phyloP scores from a whole-genome alignment of 192 early-diverging fungal species.

The Gigaspora rosea region DNA sequence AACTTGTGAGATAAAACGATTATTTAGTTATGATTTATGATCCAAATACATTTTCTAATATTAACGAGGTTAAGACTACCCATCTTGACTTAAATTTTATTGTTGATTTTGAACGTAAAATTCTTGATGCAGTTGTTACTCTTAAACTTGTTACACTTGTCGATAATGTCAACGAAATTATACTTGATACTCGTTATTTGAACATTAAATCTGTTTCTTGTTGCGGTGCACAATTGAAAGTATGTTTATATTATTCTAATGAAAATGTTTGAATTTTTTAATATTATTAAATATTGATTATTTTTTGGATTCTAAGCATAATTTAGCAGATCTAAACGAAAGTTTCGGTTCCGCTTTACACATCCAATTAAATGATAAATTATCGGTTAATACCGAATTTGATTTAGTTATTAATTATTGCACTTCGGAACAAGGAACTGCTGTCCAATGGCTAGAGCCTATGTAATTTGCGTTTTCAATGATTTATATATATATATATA shows the following conservation, averaged over 20 bases:
- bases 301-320: constrained; percentile 39
- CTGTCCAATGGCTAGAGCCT: constrained; percentile 89
- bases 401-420: constrained; percentile 71
- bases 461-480: constrained; percentile 42
- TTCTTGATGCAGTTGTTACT: constrained; percentile 65
- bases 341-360: constrained; percentile 75
- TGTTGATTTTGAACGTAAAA: constrained; percentile 75
- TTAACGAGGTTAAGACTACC: constrained; percentile 66
- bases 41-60: constrained; percentile 84
- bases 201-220: constrained; percentile 47
- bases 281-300: background rate
- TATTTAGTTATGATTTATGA: constrained; percentile 53
- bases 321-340: constrained; percentile 55
- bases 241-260: background rate
- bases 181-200: constrained; percentile 73
- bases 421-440: constrained; percentile 82
- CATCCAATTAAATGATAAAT: constrained; percentile 54
- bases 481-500: background rate
- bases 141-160: constrained; percentile 60
- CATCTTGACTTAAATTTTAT: constrained; percentile 77
- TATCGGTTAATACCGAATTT: constrained; percentile 51
- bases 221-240: constrained; percentile 32
- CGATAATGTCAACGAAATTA: constrained; percentile 57
- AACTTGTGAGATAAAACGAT: no score
- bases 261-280: background rate